These are phyloP conservation scores for Monosporozyma aquatica DNA, from an alignment of 805 yeast genomes.

Conservation along the genomic window DNA sequence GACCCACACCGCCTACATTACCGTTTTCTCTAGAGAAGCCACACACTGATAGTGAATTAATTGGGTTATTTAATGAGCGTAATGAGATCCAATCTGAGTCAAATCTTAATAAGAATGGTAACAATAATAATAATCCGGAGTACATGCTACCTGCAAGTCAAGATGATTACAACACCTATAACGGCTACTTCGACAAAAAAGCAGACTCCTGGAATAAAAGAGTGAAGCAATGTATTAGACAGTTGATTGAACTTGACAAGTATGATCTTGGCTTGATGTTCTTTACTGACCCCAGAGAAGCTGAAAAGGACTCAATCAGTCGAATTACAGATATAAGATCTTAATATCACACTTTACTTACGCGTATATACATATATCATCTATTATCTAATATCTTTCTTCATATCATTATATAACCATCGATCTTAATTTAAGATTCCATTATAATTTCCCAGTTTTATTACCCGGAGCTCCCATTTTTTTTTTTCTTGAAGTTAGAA, in stretches of 20 bases:
- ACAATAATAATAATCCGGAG: conserved; percentile 6
- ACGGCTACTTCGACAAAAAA: conserved; percentile 36
- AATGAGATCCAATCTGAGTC: background rate
- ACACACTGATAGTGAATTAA: background rate
- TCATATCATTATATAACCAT: no score
- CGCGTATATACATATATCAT: no score
- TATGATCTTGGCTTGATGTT: conserved; percentile 20
- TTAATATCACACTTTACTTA: background rate
- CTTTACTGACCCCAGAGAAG: conserved; percentile 23
- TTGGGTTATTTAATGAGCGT: background rate
- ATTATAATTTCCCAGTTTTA: no score
- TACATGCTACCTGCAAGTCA: conserved; percentile 23
- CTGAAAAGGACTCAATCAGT: conserved; percentile 14
- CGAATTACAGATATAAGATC: background rate
- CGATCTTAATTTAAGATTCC: no score
- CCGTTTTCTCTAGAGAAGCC: background rate
- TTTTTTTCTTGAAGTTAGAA: no score
- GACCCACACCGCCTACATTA: conserved; percentile 10
- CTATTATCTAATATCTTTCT: no score
- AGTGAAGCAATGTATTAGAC: conserved; percentile 32
- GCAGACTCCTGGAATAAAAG: conserved; percentile 51
- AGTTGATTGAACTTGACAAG: conserved; percentile 15
- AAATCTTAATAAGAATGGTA: conserved; percentile 12
- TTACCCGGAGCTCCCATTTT: no score
- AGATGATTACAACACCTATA: conserved; percentile 22